Evolutionary conservation across 345 rosid genomes (phyloP), one percentile per base, ranked within the genome.

Genomic region (Melastoma malabathricum): DNA sequence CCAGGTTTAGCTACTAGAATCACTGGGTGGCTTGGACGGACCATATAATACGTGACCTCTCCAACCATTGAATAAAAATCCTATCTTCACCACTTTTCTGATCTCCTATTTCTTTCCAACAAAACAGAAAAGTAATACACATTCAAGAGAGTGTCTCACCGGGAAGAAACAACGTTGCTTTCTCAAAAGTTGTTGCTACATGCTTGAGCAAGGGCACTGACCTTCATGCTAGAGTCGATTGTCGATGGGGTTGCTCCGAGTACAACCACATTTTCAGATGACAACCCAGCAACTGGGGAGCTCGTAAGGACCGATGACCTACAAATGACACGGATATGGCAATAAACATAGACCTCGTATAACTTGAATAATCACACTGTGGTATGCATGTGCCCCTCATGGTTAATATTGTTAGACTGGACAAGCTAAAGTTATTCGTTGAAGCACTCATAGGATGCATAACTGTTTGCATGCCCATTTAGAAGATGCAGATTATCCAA

Each of bases 211-310:
- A 51, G 47, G 70, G 25, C 48, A 64, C 75, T 59, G 41, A 86
- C 98, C 98, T 81, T 84, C 67, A 68, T 68, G 79, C 82, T 74
- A 56, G 86, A 69, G 59, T 76, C 89, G 54, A 72, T 81, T 18
- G 82, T 62, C 52, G 90, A 73, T 65, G 80, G 77, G 51, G 81
- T 75, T 15, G 75, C 46, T 59, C 78, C 81, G 50, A 75, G 58
- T 62, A 84, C 97, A 66, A 74, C 63, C 48, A 81, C 77, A 70
- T 76, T 88, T 69, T 85, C 99, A 15, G 79, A 74, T 51, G 95
- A 87, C 52, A 65, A 59, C 52, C 83, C 81, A n/a, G 66, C 69
- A 49, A 72, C 52, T 22, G 84, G 67, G 51, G 83, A 80, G 66
- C 43, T 67, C 51, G 75, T 55, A 47, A 74, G 75, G 58, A 70